Evolutionary conservation across 2,329 filamentous ascomycete genomes (phyloP), one percentile per base, ranked within the genome.

Genomic region (Aspergillus felis): DNA sequence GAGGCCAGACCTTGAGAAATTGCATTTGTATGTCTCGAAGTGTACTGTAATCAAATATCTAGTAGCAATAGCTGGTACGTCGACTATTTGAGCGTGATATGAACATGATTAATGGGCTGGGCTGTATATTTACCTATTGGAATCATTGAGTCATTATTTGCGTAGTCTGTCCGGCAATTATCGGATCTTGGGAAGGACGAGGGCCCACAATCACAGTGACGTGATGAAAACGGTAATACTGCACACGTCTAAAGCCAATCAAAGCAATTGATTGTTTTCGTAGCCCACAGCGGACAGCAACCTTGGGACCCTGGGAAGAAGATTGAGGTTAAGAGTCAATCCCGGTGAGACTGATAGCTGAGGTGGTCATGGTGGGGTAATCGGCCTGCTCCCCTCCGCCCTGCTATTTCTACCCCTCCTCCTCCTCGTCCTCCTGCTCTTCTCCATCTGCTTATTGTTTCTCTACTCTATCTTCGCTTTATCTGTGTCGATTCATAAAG

Each of bases 401-500:
- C 22, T 48, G 47, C 46, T 66, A 64, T 64, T 63, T 61, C 61
- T 57, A 60, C 65, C 65, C 60, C 59, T 64, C 59, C 59, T 46
- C 32, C 47, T 41, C 28, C 35, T 54, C 54, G 38, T 44, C 20
- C 42, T 35, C 25, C 35, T 50, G 25, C 27, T 47, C 41, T 25
- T 25, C 12, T 12, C 29, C 29, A 32, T 32, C 29, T 35, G 12
- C 12, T 14, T 6, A 14, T 14, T 12, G 4, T 35, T 35, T 35
- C 29, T 14, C 29, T 12, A 14, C 29, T 6, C 29, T 35, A 35
- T 41, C 56, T 61, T 56, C 29, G 24, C 20, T 3, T 32, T 28
- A 25, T 48, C 51, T 20, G 9, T 20, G 9, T 57, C 29, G 2
- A 38, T 47, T 28, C 24, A 54, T 17, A 50, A 48, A 10, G 38